These are phyloP conservation scores for Cladosporium sp. DNA, from an alignment of 2,329 filamentous ascomycete genomes.

Conservation along the genomic window DNA sequence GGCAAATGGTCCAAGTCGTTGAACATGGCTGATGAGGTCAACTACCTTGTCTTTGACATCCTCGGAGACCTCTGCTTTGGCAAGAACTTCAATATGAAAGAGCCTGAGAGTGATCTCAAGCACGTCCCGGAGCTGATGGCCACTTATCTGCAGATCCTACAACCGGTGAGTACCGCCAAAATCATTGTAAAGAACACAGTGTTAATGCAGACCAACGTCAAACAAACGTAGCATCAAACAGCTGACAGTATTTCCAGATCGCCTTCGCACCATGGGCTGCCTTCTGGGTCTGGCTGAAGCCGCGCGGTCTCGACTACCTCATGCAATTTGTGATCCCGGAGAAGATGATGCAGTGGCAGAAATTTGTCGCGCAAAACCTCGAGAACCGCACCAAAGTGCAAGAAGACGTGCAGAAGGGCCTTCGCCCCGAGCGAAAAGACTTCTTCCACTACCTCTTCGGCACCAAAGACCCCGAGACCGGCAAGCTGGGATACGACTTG, in stretches of 20 bases:
- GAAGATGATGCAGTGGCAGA: constrained; percentile 44
- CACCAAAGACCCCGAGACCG: constrained; percentile 30
- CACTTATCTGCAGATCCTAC: constrained; percentile 23
- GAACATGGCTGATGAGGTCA: constrained; percentile 50
- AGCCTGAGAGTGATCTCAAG: constrained; percentile 38
- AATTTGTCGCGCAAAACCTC: constrained; percentile 45
- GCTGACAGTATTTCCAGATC: constrained; percentile 2
- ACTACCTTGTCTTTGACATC: constrained; percentile 46
- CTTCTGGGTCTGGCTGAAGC: constrained; percentile 27
- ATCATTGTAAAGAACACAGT: constrained; percentile 17
- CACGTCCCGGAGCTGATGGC: constrained; percentile 25
- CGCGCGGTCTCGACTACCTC: constrained; percentile 41
- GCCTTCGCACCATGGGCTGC: constrained; percentile 25
- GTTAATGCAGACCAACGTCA: background rate
- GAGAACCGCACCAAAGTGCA: constrained; percentile 45
- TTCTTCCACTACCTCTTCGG: constrained; percentile 33
- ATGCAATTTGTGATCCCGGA: constrained; percentile 46
- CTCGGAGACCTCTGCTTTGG: constrained; percentile 48
- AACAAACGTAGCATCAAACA: background rate
- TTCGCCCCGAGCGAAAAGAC: constrained; percentile 36
- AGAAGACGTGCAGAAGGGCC: constrained; percentile 24
- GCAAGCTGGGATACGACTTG: constrained; percentile 24
- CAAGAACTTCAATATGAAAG: constrained; percentile 48
- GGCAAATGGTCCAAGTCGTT: constrained; percentile 18
- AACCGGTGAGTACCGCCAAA: constrained; percentile 33